Conservation (phyloP, 2,329 filamentous ascomycete species). For the Gremmenia infestans region DNA sequence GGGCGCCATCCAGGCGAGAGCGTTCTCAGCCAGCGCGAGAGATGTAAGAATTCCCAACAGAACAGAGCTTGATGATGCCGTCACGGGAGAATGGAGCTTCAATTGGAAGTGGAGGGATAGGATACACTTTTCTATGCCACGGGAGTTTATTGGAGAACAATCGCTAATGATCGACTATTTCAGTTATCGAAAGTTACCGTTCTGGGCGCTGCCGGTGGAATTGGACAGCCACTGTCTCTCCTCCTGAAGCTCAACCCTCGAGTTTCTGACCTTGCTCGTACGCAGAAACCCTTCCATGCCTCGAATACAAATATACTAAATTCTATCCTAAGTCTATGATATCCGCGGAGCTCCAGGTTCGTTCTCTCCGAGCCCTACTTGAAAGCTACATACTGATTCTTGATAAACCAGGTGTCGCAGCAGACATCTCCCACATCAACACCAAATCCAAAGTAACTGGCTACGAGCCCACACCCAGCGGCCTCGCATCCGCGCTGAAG, state of each 20-base stretch:
- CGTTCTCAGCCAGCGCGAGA: slow-evolving; percentile 75
- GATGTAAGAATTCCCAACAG: slow-evolving; percentile 52
- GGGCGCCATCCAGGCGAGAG: slow-evolving; percentile 63
- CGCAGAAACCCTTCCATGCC: not conserved
- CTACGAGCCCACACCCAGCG: slow-evolving; percentile 71
- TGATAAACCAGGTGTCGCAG: slow-evolving; percentile 73
- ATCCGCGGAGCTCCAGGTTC: slow-evolving; percentile 89
- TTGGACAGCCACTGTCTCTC: slow-evolving; percentile 95
- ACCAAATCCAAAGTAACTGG: slow-evolving; percentile 93
- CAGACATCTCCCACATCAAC: slow-evolving; percentile 98
- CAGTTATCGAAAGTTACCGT: slow-evolving; percentile 97
- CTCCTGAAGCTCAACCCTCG: slow-evolving; percentile 98
- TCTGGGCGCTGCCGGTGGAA: slow-evolving; percentile 94
- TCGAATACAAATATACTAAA: not conserved
- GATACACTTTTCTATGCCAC: not conserved
- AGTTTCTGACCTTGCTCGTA: slow-evolving; percentile 41
- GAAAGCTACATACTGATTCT: slow-evolving; percentile 17
- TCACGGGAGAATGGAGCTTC: not conserved
- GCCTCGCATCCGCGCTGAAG: slow-evolving; percentile 75
- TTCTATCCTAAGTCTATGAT: slow-evolving; percentile 63
- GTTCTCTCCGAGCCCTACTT: slow-evolving; percentile 32
- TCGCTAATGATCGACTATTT: slow-evolving; percentile 18
- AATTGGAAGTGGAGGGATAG: not conserved
- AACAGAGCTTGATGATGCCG: no score
- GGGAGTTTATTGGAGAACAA: slow-evolving; percentile 3